Percentiles rank a stretch among this genome's conserved stretches.
Conservation (phyloP, 768 basidiomycete genomes). For the Tulasnella sp. region DNA sequence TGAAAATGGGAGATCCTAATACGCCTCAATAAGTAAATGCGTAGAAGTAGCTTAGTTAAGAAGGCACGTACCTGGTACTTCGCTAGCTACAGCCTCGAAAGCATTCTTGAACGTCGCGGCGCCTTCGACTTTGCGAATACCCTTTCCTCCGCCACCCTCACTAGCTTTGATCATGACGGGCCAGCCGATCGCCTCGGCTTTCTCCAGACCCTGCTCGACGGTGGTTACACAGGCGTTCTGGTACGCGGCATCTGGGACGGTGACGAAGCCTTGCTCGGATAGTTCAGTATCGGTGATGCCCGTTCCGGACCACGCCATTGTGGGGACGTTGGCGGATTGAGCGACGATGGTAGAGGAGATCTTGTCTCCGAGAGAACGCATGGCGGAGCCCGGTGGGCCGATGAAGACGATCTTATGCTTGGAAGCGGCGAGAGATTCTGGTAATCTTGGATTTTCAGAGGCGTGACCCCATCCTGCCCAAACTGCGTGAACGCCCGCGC, state of each 20-base stretch:
- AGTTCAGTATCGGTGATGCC: slow-evolving; percentile 83
- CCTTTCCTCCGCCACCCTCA: slow-evolving; percentile 98
- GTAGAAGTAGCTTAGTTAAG: not conserved
- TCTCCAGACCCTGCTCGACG: slow-evolving; percentile 78
- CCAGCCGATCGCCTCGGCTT: slow-evolving; percentile 84
- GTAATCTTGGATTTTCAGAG: slow-evolving; percentile 94
- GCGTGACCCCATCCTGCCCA: slow-evolving; percentile 99
- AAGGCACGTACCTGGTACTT: slow-evolving; percentile 72
- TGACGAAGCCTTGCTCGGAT: slow-evolving; percentile 82
- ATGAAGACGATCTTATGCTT: slow-evolving; percentile 98
- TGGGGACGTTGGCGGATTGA: slow-evolving; percentile 91
- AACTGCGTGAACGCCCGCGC: slow-evolving; percentile 94
- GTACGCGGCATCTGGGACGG: slow-evolving; percentile 89
- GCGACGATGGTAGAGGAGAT: slow-evolving; percentile 99
- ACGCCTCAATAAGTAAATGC: slow-evolving; percentile 11
- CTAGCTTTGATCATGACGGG: slow-evolving; percentile 99
- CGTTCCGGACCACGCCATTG: slow-evolving; percentile 98
- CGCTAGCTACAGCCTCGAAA: slow-evolving; percentile 86
- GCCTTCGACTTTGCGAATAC: slow-evolving; percentile 89
- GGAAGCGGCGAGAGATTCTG: slow-evolving; percentile 84
- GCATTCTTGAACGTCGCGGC: slow-evolving; percentile 88
- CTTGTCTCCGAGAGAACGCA: slow-evolving; percentile 98
- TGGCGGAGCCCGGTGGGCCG: slow-evolving; percentile 95
- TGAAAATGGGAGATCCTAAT: slow-evolving; percentile 93
- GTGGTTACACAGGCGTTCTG: slow-evolving; percentile 75